Evolutionary conservation across 495 filamentous ascomycete species (phyloP), one percentile per base, ranked within the genome.

Genomic region (Hypoxylon fuscum): DNA sequence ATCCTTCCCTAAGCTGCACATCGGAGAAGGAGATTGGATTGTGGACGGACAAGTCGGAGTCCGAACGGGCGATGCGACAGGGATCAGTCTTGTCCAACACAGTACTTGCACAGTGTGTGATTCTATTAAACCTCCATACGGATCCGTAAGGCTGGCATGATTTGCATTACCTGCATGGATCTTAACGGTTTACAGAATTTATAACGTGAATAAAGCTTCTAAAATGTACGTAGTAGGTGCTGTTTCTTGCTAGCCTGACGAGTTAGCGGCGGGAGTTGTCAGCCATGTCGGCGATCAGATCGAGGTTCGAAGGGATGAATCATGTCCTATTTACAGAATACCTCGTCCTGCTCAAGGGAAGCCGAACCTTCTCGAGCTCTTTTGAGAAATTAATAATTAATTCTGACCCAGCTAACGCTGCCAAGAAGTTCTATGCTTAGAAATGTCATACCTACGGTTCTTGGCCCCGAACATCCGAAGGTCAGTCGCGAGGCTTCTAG

Each of bases 401-500:
- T n/a, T 3, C 42, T 22, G 22, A 45, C 12, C 35, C n/a, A 15
- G 35, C 11, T 2, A 32, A 5, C 25, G 5, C 5, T 17, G 12
- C 42, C 42, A 22, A 45, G 42, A 15, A 34, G 31, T 11, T 12
- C n/a, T 42, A 22, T 38, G 47, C 31, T 38, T 50, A 41, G 12
- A 37, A 18, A 52, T 40, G 8, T 25, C 50, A 38, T 37, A 43
- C 25, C 4, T 10, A 5, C 2, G n/a, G 14, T 37, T 44, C 44
- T 60, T 45, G 40, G 31, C 14, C 2, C 51, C 56, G 62, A 23
- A 10, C 40, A 51, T 66, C 55, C 62, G 51, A 43, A 50, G n/a
- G 8, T 6, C 10, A 15, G 32, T 54, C 15, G 18, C 8, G 25
- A 25, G 18, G 43, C 37, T 48, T 37, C 20, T 34, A 27, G 14